Percentiles rank a stretch among this genome's conserved stretches.
phyloP scores from a whole-genome alignment of 2,329 filamentous ascomycete genomes.

The Fusarium vanettenii region DNA sequence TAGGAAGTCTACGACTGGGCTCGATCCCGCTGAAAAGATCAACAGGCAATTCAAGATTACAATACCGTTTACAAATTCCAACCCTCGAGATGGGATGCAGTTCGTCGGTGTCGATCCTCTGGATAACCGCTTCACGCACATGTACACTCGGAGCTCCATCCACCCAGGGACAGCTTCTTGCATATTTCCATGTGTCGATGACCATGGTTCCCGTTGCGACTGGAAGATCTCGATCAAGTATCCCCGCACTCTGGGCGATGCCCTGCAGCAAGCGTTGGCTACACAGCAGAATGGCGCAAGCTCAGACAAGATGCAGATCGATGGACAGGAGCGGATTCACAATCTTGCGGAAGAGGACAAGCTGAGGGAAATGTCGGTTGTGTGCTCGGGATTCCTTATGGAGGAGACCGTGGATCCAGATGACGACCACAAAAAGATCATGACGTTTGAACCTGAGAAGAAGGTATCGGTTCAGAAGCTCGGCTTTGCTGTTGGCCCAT shows the following conservation, averaged over 20 bases:
- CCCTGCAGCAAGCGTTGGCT: conserved; percentile 62
- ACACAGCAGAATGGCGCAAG: conserved; percentile 54
- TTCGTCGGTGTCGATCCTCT: conserved; percentile 87
- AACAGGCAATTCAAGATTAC: conserved; percentile 61
- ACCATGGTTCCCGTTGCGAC: conserved; percentile 80
- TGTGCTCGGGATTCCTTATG: conserved; percentile 89
- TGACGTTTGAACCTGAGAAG: conserved; percentile 82
- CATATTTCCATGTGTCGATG: conserved; percentile 94
- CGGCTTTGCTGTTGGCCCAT: conserved; percentile 93
- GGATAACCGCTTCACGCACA: conserved; percentile 88
- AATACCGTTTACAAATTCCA: conserved; percentile 82
- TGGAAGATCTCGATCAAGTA: conserved; percentile 92
- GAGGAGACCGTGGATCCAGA: conserved; percentile 83
- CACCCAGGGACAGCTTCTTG: conserved; percentile 84
- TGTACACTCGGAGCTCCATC: conserved; percentile 85
- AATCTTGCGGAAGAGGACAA: conserved; percentile 81
- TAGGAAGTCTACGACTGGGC: conserved; percentile 54
- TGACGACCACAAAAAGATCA: conserved; percentile 86
- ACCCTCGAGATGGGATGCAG: conserved; percentile 86
- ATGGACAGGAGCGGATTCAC: conserved; percentile 54
- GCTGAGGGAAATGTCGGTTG: conserved; percentile 85
- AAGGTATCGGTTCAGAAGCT: conserved; percentile 88
- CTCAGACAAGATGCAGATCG: conserved; percentile 52
- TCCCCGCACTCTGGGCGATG: conserved; percentile 87
- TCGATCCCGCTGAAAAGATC: conserved; percentile 51